phyloP scores from a whole-genome alignment of 1,284 basidiomycete genomes.

The Somion occarium region DNA sequence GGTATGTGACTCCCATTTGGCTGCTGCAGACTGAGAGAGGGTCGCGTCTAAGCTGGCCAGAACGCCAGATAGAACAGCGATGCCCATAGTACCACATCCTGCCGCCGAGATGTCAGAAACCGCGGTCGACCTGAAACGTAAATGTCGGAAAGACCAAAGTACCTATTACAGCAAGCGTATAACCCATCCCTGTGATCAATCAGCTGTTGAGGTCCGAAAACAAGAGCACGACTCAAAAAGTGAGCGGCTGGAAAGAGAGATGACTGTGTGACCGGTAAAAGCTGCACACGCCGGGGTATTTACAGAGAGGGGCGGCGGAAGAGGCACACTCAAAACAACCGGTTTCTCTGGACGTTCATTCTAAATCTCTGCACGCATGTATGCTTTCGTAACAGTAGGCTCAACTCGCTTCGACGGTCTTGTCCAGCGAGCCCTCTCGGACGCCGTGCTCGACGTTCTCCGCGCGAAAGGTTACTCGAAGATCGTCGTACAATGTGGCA shows the following conservation, averaged over 20 bases:
- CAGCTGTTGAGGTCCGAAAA: constrained; percentile 6
- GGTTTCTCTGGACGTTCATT: not conserved
- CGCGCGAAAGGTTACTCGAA: constrained; percentile 46
- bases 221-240: not conserved
- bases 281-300: not conserved
- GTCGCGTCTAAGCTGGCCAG: constrained; percentile 66
- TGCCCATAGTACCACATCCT: constrained; percentile 99
- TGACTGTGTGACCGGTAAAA: constrained; percentile 1
- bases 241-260: constrained; percentile 1
- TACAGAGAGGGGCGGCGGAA: constrained; percentile 3
- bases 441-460: constrained; percentile 51
- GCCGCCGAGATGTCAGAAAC: constrained; percentile 11
- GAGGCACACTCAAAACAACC: not conserved
- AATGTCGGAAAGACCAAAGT: constrained; percentile 13
- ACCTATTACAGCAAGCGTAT: constrained; percentile 61
- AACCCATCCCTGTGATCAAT: constrained; percentile 40
- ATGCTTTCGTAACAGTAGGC: constrained; percentile 82
- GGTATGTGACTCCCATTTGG: constrained; percentile 80
- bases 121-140: constrained; percentile 4
- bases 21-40: constrained; percentile 24
- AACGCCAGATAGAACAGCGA: constrained; percentile 92
- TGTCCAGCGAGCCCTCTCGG: constrained; percentile 58
- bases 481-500: constrained; percentile 76
- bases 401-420: constrained; percentile 85
- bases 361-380: constrained; percentile 34